Conservation (phyloP, 148 eudicot species). For the Camellia granthamiana region DNA sequence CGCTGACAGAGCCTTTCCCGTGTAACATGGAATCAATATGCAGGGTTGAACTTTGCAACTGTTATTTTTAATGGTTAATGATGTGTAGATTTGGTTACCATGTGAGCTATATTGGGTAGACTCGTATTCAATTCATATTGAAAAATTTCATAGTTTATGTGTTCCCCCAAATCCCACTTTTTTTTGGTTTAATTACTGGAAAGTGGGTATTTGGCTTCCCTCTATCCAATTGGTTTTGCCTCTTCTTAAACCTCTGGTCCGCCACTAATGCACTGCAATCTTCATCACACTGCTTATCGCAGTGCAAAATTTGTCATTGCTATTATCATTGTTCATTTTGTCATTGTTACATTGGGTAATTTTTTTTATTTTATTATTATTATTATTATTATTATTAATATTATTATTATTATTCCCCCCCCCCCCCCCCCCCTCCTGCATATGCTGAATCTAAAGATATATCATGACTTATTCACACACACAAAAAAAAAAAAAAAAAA, state of each 20-base stretch:
- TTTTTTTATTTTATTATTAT: not conserved
- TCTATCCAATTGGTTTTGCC: not conserved
- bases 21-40: too few relatives aligned
- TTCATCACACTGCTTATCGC: not conserved
- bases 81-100: not conserved
- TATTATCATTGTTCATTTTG: not conserved
- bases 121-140: not conserved
- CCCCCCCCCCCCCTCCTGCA: not conserved
- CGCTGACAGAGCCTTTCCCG: too few relatives aligned
- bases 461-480: not conserved
- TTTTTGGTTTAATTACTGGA: not conserved
- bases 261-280: not conserved
- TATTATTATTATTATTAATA: too few relatives aligned
- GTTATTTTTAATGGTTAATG: not conserved
- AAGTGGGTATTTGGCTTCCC: slow-evolving; percentile 2
- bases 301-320: too few relatives aligned
- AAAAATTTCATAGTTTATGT: not conserved
- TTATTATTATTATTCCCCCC: too few relatives aligned
- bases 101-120: not conserved
- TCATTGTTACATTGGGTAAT: not conserved
- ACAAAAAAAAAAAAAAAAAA: too few relatives aligned
- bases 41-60: too few relatives aligned
- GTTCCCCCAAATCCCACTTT: not conserved
- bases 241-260: not conserved
- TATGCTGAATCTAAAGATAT: not conserved